phyloP scores from a whole-genome alignment of 441 rosid species.

The Erysimum cheiri region DNA sequence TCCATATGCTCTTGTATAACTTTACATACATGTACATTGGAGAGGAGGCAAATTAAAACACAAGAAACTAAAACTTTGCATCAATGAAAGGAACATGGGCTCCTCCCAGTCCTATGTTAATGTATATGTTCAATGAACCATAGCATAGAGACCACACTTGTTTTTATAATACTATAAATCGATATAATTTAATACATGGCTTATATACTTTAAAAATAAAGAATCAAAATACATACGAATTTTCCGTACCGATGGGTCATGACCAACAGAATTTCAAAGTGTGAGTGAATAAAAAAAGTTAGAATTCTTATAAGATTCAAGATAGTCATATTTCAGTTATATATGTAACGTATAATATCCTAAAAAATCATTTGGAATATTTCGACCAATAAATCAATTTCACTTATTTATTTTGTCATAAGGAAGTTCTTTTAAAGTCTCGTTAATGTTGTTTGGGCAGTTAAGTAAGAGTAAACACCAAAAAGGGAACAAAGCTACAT shows the following conservation, averaged over 20 bases:
- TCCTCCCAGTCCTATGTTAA: constrained; percentile 39
- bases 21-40: constrained; percentile 20
- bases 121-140: constrained; percentile 49
- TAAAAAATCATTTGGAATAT: constrained; percentile 3
- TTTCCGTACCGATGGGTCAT: neutral
- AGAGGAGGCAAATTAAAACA: constrained; percentile 42
- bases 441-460: constrained; percentile 33
- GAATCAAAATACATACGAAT: neutral
- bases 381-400: constrained; percentile 21
- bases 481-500: constrained; percentile 47
- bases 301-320: constrained; percentile 11
- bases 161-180: constrained; percentile 4
- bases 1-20: constrained; percentile 23
- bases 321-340: constrained; percentile 3
- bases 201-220: neutral
- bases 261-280: neutral
- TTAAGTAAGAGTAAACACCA: constrained; percentile 39
- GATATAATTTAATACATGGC: neutral
- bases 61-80: constrained; percentile 32
- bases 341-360: constrained; percentile 11
- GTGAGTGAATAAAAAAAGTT: neutral
- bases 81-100: constrained; percentile 42
- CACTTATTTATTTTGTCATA: neutral
- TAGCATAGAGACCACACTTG: constrained; percentile 37
- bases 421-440: neutral